These are phyloP conservation scores for Aspergillus fumigatus DNA, from an alignment of 2,329 filamentous ascomycete species.

Conservation along the genomic window DNA sequence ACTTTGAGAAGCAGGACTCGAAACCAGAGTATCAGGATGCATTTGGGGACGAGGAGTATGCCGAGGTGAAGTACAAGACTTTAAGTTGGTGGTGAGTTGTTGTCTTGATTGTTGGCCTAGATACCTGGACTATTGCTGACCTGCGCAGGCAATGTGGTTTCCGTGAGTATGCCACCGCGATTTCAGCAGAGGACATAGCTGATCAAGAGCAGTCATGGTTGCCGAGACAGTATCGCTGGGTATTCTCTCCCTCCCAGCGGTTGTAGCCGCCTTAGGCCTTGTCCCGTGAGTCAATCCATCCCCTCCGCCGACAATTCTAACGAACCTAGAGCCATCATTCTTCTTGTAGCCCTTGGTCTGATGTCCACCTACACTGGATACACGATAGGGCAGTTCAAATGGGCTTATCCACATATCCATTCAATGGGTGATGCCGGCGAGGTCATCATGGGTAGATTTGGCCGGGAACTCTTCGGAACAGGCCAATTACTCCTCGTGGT, in stretches of 20 bases:
- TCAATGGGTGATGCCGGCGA: conserved; percentile 64
- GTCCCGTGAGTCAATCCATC: conserved; percentile 35
- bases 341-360: conserved; percentile 49
- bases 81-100: conserved; percentile 38
- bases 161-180: conserved; percentile 21
- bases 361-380: conserved; percentile 55
- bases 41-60: conserved; percentile 30
- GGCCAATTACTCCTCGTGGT: conserved; percentile 60
- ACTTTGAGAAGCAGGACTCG: conserved; percentile 2
- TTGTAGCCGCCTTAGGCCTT: conserved; percentile 48
- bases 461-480: conserved; percentile 56
- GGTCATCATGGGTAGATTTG: conserved; percentile 56
- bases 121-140: not conserved
- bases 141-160: conserved; percentile 34
- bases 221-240: conserved; percentile 55
- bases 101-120: not conserved
- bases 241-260: conserved; percentile 51
- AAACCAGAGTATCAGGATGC: conserved; percentile 18
- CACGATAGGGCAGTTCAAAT: conserved; percentile 55
- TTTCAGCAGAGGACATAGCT: not conserved
- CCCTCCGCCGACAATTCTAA: not conserved
- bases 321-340: conserved; percentile 42
- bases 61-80: conserved; percentile 47
- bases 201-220: conserved; percentile 43
- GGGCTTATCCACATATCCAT: conserved; percentile 52